Evolutionary conservation across 768 basidiomycete species (phyloP), one percentile per base, ranked within the genome.

Genomic region (Xerocomellus chrysenteron): DNA sequence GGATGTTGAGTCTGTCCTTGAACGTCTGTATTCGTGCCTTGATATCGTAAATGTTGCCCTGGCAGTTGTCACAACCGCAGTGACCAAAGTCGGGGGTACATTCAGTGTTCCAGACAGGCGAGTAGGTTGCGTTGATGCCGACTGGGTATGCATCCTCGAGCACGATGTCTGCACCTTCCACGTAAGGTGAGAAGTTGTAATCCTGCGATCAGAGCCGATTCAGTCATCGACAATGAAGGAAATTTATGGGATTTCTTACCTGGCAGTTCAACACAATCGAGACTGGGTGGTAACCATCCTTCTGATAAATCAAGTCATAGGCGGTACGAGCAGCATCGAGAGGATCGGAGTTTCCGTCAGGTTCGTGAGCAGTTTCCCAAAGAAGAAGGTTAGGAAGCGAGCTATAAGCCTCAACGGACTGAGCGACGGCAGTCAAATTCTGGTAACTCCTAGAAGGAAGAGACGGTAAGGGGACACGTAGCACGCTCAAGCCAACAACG

Each of bases 291-390:
- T 85, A 86, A 0, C 80, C 79, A 52, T 85, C 84, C 5, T 80
- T 62, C 21, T 68, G 52, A 57, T 77, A 72, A 54, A 86, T 81
- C 37, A 76, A 58, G 51, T 82, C 76, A 54, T 80, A 79, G 2
- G 83, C 67, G 1, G 40, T 50, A 1, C 54, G 58, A 7, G 88
- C 83, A 0, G 87, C 85, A 52, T 78, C 72, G n/a, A 83, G 66
- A 2, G 88, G 86, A 57, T 88, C 85, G 0, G 78, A 78, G 19
- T 80, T 84, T 39, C 88, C 87, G 55, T 90, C 87, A 2, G 84
- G 87, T 64, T 90, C 87, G 61, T 90, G 87, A 7, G 79, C 84
- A 10, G 86, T 88, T 64, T 89, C 88, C 84, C 85, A 87, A 0
- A 83, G 69, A 12, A 91, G 74, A 24, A 91, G 77, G 59, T 88